These are phyloP conservation scores for Fusarium humuli DNA, from an alignment of 2,329 filamentous ascomycete species.

Conservation along the genomic window DNA sequence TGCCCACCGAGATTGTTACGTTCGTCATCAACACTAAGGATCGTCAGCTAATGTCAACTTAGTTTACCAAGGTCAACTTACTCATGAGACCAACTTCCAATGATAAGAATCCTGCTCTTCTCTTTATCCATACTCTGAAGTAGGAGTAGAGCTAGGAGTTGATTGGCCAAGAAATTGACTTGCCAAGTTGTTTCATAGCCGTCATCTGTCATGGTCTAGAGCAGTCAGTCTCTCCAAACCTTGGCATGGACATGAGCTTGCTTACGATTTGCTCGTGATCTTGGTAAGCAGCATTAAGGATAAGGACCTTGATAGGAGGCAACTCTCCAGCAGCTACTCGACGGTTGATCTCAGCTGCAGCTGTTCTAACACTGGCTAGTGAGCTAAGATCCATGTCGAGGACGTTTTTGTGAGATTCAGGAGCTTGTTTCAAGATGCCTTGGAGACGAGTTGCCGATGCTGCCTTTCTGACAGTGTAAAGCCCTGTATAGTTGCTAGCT, in stretches of 20 bases:
- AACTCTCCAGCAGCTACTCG: conserved; percentile 49
- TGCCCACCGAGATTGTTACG: conserved; percentile 41
- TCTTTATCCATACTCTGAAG: conserved; percentile 50
- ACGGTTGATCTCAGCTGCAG: conserved; percentile 47
- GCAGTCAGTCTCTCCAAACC: not conserved
- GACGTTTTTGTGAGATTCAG: conserved; percentile 47
- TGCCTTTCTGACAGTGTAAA: conserved; percentile 54
- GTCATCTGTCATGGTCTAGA: conserved; percentile 46
- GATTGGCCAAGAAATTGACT: conserved; percentile 50
- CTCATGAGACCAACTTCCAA: conserved; percentile 53
- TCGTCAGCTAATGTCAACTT: conserved; percentile 9
- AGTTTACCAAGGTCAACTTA: conserved; percentile 30
- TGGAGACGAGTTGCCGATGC: conserved; percentile 48
- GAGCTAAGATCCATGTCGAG: conserved; percentile 50
- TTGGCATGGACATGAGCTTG: not conserved
- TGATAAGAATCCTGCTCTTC: conserved; percentile 46
- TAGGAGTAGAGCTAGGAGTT: conserved; percentile 47
- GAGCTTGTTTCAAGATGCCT: conserved; percentile 37
- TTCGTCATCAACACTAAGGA: conserved; percentile 45
- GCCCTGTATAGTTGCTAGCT: conserved; percentile 49
- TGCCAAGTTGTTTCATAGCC: conserved; percentile 51
- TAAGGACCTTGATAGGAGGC: conserved; percentile 54
- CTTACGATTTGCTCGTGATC: conserved; percentile 45
- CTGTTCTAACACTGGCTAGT: conserved; percentile 45
- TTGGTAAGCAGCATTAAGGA: conserved; percentile 52